phyloP scores from a whole-genome alignment of 164 flowering plant species.

The Tinospora cordifolia region DNA sequence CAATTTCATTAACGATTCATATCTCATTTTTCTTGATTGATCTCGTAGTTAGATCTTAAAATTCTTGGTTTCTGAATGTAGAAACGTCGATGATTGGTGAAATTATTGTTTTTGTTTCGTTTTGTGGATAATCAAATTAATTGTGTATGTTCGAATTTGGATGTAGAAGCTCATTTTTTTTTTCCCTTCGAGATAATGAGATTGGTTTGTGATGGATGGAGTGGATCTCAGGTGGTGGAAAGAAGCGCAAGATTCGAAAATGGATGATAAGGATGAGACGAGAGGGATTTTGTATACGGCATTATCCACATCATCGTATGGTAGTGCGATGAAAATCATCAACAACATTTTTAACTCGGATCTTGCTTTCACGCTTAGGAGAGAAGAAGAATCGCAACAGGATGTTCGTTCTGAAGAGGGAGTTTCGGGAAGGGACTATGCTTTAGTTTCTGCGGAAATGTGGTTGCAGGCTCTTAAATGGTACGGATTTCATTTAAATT shows the following conservation, averaged over 20 bases:
- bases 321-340: conserved; percentile 74
- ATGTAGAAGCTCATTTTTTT: neutral
- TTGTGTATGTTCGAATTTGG: neutral
- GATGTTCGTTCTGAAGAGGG: conserved; percentile 49
- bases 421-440: conserved; percentile 67
- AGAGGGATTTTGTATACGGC: conserved; percentile 55
- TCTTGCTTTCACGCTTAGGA: conserved; percentile 60
- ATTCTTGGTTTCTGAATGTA: conserved; percentile 3
- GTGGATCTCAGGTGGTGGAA: conserved; percentile 82
- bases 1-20: neutral
- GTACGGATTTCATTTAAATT: conserved; percentile 28
- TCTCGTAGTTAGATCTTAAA: conserved; percentile 10
- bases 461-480: conserved; percentile 93
- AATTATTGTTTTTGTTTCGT: neutral
- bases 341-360: conserved; percentile 73
- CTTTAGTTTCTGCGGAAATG: conserved; percentile 68
- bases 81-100: neutral
- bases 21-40: conserved; percentile 3
- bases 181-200: neutral
- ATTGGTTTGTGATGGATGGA: conserved; percentile 5
- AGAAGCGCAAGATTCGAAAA: conserved; percentile 51
- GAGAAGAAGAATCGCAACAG: conserved; percentile 44
- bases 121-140: neutral
- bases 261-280: conserved; percentile 31
- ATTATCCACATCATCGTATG: conserved; percentile 38